Percentiles rank a stretch among this genome's conserved stretches.
Evolutionary conservation across 2,329 filamentous ascomycete species (phyloP).

Genomic region (Alternaria sp.): DNA sequence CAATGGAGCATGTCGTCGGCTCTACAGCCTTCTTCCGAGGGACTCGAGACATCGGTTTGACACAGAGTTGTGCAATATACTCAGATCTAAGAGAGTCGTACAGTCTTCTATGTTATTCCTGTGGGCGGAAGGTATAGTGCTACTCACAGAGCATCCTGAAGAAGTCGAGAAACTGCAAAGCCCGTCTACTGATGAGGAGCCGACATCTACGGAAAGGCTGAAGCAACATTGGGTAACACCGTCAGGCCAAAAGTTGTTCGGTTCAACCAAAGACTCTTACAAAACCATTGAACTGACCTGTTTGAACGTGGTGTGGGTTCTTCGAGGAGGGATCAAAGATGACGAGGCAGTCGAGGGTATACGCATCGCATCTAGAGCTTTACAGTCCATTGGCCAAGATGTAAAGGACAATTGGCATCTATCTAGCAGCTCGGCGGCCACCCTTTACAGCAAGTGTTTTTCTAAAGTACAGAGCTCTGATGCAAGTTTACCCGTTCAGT

Average conservation of each 20-base stretch:
- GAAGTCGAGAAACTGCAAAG: constrained; percentile 6
- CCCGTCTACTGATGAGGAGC: constrained; percentile 9
- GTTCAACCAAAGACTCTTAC: constrained; percentile 28
- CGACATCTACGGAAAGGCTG: constrained; percentile 4
- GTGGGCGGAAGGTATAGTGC: constrained; percentile 46
- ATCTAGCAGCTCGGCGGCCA: constrained; percentile 25
- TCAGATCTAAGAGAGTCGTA: constrained; percentile 32
- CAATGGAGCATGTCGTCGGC: constrained; percentile 47
- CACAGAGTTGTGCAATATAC: constrained; percentile 36
- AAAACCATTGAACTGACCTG: constrained; percentile 45
- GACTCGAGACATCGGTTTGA: constrained; percentile 38
- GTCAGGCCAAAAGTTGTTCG: constrained; percentile 45
- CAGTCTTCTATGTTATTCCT: constrained; percentile 42
- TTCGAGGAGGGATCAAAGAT: constrained; percentile 37
- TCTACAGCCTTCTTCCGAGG: constrained; percentile 36
- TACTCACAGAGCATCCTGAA: constrained; percentile 37
- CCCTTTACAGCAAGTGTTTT: constrained; percentile 38
- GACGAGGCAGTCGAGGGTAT: constrained; percentile 42
- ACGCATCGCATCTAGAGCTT: constrained; percentile 42
- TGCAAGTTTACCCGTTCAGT: constrained; percentile 34
- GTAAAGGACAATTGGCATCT: constrained; percentile 35
- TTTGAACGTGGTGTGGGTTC: constrained; percentile 43
- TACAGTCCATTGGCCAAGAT: constrained; percentile 34
- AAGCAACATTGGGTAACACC: constrained; percentile 40
- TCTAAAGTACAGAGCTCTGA: constrained; percentile 35